These are phyloP conservation scores for Chlorella sorokiniana DNA, from an alignment of 139 green algal genomes.

Conservation along the genomic window DNA sequence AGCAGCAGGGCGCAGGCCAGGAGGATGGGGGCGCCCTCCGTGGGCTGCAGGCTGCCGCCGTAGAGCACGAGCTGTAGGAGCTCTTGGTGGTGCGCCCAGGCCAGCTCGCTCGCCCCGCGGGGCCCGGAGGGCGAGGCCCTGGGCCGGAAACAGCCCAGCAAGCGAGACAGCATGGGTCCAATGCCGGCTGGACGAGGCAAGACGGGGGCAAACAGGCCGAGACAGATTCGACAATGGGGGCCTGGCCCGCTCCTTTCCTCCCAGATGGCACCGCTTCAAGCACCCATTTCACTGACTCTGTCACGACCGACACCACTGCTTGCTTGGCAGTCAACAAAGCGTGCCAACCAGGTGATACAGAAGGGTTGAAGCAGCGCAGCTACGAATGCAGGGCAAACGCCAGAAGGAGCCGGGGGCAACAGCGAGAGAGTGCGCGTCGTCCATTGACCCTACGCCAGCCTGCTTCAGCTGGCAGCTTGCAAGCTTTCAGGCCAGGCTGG, in stretches of 20 bases:
- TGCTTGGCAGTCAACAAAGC: no score
- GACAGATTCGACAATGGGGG: no score
- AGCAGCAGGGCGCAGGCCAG: neutral
- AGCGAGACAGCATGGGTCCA: neutral
- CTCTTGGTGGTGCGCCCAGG: neutral
- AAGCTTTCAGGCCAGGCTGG: conserved; percentile 26
- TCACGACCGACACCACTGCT: no score
- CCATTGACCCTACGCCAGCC: no score
- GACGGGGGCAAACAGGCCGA: neutral
- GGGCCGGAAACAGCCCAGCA: neutral
- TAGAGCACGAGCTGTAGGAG: neutral
- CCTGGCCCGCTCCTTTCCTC: no score
- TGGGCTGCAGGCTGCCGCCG: no score
- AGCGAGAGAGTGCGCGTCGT: neutral
- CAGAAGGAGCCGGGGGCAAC: no score
- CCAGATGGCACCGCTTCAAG: no score
- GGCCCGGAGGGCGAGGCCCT: neutral
- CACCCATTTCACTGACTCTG: no score
- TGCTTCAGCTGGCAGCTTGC: neutral
- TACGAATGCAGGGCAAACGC: no score
- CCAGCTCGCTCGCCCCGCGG: neutral
- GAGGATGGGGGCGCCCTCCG: neutral
- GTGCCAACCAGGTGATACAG: no score
- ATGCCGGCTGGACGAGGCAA: neutral
- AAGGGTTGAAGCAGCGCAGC: no score